phyloP scores from a whole-genome alignment of 441 rosid genomes.

The Gossypium laxum region DNA sequence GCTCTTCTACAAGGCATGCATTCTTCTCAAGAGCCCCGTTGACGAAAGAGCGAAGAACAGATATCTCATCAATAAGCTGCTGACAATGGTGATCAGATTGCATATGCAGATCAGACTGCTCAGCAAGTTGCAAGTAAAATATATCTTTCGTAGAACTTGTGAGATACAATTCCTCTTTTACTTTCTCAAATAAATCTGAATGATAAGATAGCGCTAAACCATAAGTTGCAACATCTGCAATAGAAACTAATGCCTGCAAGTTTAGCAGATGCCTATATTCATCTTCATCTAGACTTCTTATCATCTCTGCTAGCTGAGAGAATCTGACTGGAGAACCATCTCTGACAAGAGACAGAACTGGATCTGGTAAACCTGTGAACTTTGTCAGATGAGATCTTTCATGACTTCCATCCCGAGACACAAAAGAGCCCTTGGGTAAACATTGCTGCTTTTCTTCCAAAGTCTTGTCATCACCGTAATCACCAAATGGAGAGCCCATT shows the following conservation, averaged over 20 bases:
- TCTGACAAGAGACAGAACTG: slow-evolving; percentile 21
- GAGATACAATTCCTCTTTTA: slow-evolving; percentile 63
- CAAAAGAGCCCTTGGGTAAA: slow-evolving; percentile 32
- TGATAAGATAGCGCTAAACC: slow-evolving; percentile 14
- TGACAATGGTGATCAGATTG: slow-evolving; percentile 38
- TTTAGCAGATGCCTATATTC: slow-evolving; percentile 47
- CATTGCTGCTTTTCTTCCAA: slow-evolving; percentile 30
- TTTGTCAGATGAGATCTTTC: slow-evolving; percentile 30
- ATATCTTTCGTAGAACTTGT: slow-evolving; percentile 51
- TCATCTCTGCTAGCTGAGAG: slow-evolving; percentile 39
- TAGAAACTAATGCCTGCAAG: slow-evolving; percentile 35
- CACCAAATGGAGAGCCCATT: slow-evolving; percentile 17
- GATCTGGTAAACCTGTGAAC: slow-evolving; percentile 23
- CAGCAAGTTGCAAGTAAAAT: slow-evolving; percentile 53
- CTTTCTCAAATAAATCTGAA: slow-evolving; percentile 35
- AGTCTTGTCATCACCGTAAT: slow-evolving; percentile 15
- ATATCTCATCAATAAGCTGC: slow-evolving; percentile 46
- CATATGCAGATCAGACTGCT: slow-evolving; percentile 42
- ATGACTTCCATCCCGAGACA: slow-evolving; percentile 27
- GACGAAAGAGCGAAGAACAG: slow-evolving; percentile 41
- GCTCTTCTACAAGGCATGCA: slow-evolving; percentile 50
- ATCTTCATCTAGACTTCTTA: slow-evolving; percentile 54
- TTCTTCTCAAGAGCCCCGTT: slow-evolving; percentile 33
- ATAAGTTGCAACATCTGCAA: slow-evolving; percentile 24
- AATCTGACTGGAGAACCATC: slow-evolving; percentile 37